Conservation (phyloP, 495 filamentous ascomycete genomes). For the Tetracladium setigerum region DNA sequence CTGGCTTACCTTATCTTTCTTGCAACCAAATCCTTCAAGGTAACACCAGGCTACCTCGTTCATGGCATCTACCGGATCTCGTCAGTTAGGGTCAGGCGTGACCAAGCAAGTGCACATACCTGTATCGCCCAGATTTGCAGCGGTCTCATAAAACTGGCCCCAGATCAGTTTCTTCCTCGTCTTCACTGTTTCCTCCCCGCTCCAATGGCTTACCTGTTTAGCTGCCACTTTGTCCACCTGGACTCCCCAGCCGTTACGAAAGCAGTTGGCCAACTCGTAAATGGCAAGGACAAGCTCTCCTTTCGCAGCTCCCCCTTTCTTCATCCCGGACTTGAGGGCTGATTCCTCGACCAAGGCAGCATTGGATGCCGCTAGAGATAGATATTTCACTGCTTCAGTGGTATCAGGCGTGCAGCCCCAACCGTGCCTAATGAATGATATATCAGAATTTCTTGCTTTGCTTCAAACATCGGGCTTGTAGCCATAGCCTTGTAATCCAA, state of each 20-base stretch:
- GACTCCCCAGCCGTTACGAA: constrained; percentile 94
- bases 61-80: constrained; percentile 67
- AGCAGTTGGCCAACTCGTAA: constrained; percentile 91
- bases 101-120: constrained; percentile 31
- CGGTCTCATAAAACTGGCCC: constrained; percentile 87
- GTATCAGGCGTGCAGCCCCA: constrained; percentile 78
- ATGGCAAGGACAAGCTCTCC: constrained; percentile 97
- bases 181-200: background rate
- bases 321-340: constrained; percentile 76
- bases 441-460: constrained; percentile 5
- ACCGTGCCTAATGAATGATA: constrained; percentile 58
- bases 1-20: constrained; percentile 88
- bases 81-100: constrained; percentile 10
- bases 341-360: constrained; percentile 77
- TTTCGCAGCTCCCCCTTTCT: constrained; percentile 91
- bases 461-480: background rate
- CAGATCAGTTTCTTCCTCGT: constrained; percentile 13
- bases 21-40: constrained; percentile 85
- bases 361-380: constrained; percentile 85
- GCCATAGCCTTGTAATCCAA: background rate
- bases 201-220: constrained; percentile 27
- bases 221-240: constrained; percentile 83
- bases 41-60: constrained; percentile 97
- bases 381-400: constrained; percentile 69
- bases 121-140: constrained; percentile 89